Evolutionary conservation across 1,284 basidiomycete species (phyloP).

Genomic region (Exobasidium rhododendri): DNA sequence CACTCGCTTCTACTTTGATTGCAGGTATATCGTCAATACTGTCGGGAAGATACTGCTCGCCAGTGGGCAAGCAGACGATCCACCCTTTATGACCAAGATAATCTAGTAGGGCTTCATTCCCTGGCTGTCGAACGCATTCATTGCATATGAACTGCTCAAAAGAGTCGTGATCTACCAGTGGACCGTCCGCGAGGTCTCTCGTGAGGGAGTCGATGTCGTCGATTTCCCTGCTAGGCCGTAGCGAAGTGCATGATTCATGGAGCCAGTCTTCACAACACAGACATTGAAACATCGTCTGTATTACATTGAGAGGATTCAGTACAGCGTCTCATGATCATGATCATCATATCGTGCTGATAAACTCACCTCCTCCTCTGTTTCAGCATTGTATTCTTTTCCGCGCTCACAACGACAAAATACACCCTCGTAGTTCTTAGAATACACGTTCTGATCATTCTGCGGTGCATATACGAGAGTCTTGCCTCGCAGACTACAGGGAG

Average conservation of each 20-base stretch:
- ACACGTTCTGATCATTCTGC: slow-evolving; percentile 47
- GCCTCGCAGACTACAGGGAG: slow-evolving; percentile 14
- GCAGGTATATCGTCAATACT: background rate
- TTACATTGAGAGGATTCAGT: too few relatives aligned
- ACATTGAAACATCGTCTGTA: slow-evolving; percentile 55
- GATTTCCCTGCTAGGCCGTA: slow-evolving; percentile 14
- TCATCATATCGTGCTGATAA: too few relatives aligned
- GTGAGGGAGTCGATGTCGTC: slow-evolving; percentile 16
- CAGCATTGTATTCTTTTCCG: slow-evolving; percentile 55
- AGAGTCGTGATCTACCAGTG: slow-evolving; percentile 35
- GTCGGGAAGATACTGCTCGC: background rate
- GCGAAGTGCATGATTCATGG: slow-evolving; percentile 53
- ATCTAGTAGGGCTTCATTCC: slow-evolving; percentile 26
- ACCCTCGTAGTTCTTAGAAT: slow-evolving; percentile 55
- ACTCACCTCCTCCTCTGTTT: slow-evolving; percentile 53
- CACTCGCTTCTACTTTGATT: background rate
- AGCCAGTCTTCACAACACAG: slow-evolving; percentile 57
- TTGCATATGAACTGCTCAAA: slow-evolving; percentile 52
- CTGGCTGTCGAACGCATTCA: slow-evolving; percentile 34
- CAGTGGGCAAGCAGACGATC: slow-evolving; percentile 15
- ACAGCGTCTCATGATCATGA: too few relatives aligned
- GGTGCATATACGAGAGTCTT: slow-evolving; percentile 8
- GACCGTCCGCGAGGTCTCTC: slow-evolving; percentile 11
- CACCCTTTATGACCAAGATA: slow-evolving; percentile 43
- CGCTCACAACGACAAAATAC: slow-evolving; percentile 56